A percentile compares a stretch with the other conserved stretches of the same genome.
Evolutionary conservation across 1,139 yeast genomes (phyloP).

Genomic region (Suhomyces terraborum): DNA sequence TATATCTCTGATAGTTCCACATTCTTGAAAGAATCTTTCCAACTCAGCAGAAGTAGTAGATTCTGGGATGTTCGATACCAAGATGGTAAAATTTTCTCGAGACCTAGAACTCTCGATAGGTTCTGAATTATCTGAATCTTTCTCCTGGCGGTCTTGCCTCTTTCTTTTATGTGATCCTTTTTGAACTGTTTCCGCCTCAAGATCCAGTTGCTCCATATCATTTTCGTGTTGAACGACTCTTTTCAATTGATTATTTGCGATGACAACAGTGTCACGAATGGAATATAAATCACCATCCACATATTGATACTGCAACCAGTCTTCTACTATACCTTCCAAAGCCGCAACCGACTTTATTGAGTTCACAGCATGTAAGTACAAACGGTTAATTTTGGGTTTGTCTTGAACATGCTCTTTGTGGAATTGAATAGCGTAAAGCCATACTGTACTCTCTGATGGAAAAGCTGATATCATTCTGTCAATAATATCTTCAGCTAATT

Average conservation of each 20-base stretch:
- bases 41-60: slow-evolving; percentile 36
- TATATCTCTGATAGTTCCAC: slow-evolving; percentile 53
- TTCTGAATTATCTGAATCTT: slow-evolving; percentile 23
- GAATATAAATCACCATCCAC: slow-evolving; percentile 30
- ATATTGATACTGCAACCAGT: slow-evolving; percentile 44
- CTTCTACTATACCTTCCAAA: slow-evolving; percentile 54
- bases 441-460: slow-evolving; percentile 42
- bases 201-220: slow-evolving; percentile 1
- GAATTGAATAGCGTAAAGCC: slow-evolving; percentile 49
- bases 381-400: slow-evolving; percentile 22
- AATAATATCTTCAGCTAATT: slow-evolving; percentile 31
- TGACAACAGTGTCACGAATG: slow-evolving; percentile 11
- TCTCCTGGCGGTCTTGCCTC: background rate
- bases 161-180: background rate
- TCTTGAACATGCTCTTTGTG: slow-evolving; percentile 23
- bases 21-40: slow-evolving; percentile 52
- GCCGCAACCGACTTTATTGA: slow-evolving; percentile 39
- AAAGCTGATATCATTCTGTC: slow-evolving; percentile 30
- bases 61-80: slow-evolving; percentile 44
- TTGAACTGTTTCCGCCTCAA: background rate
- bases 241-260: slow-evolving; percentile 11
- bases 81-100: slow-evolving; percentile 57
- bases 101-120: slow-evolving; percentile 48
- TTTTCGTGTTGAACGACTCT: slow-evolving; percentile 2
- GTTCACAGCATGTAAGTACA: slow-evolving; percentile 37